phyloP scores from a whole-genome alignment of 352 stramenopile genomes.

The Phytophthora constricta region DNA sequence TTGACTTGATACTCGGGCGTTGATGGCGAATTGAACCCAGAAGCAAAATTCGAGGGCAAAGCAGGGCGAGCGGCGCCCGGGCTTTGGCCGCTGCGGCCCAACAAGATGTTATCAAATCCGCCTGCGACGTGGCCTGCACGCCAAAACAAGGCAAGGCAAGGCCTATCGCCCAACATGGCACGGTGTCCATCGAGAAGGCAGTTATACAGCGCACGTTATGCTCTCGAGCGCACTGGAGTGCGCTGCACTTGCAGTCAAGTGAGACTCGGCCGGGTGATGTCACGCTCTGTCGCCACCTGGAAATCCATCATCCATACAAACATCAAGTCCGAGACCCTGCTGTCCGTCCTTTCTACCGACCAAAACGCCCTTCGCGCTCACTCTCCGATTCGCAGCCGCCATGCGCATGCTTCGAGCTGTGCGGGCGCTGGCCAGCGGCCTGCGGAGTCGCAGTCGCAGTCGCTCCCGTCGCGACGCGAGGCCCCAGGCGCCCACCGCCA shows the following conservation, averaged over 20 bases:
- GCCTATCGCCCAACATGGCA: background rate
- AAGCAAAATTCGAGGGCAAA: background rate
- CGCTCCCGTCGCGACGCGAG: slow-evolving; percentile 4
- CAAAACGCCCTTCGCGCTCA: slow-evolving; percentile 28
- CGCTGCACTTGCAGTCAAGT: too few species aligned
- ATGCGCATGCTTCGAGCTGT: slow-evolving; percentile 38
- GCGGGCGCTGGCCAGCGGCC: slow-evolving; percentile 27
- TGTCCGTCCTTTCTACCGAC: background rate
- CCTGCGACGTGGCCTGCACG: background rate
- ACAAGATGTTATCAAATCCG: slow-evolving; percentile 5
- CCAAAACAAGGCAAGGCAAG: too few species aligned
- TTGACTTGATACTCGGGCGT: slow-evolving; percentile 4
- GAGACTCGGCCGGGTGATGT: too few species aligned
- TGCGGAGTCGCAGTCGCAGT: slow-evolving; percentile 22
- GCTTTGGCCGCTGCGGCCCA: background rate
- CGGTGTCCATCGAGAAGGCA: background rate
- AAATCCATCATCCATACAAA: too few species aligned
- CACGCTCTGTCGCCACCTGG: too few species aligned
- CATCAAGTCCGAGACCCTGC: too few species aligned
- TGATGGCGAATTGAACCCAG: background rate
- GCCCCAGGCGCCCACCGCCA: background rate
- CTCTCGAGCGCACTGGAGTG: too few species aligned
- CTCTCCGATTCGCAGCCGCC: slow-evolving; percentile 23
- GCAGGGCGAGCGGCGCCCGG: too few species aligned
- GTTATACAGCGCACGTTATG: too few species aligned